These are phyloP conservation scores for Dendrobium chrysotoxum DNA, from an alignment of 106 monocot species.

Conservation along the genomic window DNA sequence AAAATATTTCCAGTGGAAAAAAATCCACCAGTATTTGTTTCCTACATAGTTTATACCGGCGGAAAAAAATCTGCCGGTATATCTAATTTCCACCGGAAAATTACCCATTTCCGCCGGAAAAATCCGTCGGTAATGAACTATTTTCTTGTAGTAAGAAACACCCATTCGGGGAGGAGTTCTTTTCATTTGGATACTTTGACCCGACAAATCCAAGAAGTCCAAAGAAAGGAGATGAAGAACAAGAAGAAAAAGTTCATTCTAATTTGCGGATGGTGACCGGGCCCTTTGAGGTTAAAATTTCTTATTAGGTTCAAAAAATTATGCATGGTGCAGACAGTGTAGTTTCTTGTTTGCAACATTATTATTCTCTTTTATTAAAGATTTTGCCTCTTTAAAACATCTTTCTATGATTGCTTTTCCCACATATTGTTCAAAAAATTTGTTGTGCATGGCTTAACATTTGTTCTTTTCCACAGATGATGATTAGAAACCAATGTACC, in stretches of 20 bases:
- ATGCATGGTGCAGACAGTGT: neutral
- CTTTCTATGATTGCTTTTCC: neutral
- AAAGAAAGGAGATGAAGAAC: neutral
- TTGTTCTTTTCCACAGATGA: neutral
- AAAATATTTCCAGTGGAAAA: too few species aligned
- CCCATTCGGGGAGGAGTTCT: too few species aligned
- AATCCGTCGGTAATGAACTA: too few species aligned
- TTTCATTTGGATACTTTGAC: too few species aligned
- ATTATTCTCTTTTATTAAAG: neutral
- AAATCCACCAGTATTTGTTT: too few species aligned
- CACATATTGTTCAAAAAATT: neutral
- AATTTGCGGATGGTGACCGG: neutral
- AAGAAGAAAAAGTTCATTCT: neutral
- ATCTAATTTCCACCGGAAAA: too few species aligned
- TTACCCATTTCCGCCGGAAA: too few species aligned
- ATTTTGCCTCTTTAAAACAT: neutral
- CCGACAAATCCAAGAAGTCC: too few species aligned
- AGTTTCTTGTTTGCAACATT: neutral
- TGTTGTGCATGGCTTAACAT: neutral
- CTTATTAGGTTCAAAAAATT: neutral
- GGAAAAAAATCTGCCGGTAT: too few species aligned
- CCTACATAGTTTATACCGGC: too few species aligned
- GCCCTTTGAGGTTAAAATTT: neutral
- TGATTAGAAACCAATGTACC: neutral
- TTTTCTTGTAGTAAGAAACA: too few species aligned